Evolutionary conservation across 2,329 filamentous ascomycete genomes (phyloP).

Genomic region (Xylariaceae sp.): DNA sequence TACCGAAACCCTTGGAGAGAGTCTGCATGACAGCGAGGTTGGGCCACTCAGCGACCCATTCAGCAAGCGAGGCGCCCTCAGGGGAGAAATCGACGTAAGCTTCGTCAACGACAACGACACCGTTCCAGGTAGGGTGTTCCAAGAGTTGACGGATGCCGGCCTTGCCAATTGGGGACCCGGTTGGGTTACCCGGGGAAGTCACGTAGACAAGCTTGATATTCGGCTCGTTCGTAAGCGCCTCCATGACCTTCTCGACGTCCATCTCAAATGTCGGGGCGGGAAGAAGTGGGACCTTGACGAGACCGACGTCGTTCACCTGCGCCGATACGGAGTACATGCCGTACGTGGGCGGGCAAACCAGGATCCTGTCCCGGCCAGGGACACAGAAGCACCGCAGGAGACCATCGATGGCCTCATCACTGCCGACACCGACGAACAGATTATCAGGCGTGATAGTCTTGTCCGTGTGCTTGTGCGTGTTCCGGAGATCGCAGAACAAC

Average conservation of each 20-base stretch:
- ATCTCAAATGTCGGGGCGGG: conserved; percentile 67
- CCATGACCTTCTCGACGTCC: conserved; percentile 63
- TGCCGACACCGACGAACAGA: conserved; percentile 91
- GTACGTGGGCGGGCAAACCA: conserved; percentile 94
- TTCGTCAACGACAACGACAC: conserved; percentile 87
- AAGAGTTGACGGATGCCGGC: conserved; percentile 68
- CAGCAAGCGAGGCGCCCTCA: conserved; percentile 72
- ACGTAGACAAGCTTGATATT: conserved; percentile 85
- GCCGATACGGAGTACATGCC: conserved; percentile 97
- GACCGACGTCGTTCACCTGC: conserved; percentile 82
- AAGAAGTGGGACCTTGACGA: conserved; percentile 81
- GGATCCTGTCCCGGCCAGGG: conserved; percentile 80
- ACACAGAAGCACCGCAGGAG: conserved; percentile 89
- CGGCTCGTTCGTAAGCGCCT: conserved; percentile 52
- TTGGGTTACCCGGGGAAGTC: conserved; percentile 94
- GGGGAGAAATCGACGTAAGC: conserved; percentile 92
- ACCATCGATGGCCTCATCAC: conserved; percentile 94
- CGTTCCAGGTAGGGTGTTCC: conserved; percentile 89
- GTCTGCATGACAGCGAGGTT: conserved; percentile 98
- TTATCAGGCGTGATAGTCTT: conserved; percentile 71
- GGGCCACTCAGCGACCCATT: conserved; percentile 87
- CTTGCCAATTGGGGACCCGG: conserved; percentile 72
- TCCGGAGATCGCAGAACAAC: conserved; percentile 79
- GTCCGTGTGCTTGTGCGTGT: conserved; percentile 73
- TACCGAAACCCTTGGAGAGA: conserved; percentile 92